phyloP scores from a whole-genome alignment of 148 eudicot species.

The Rhododendron henanense region DNA sequence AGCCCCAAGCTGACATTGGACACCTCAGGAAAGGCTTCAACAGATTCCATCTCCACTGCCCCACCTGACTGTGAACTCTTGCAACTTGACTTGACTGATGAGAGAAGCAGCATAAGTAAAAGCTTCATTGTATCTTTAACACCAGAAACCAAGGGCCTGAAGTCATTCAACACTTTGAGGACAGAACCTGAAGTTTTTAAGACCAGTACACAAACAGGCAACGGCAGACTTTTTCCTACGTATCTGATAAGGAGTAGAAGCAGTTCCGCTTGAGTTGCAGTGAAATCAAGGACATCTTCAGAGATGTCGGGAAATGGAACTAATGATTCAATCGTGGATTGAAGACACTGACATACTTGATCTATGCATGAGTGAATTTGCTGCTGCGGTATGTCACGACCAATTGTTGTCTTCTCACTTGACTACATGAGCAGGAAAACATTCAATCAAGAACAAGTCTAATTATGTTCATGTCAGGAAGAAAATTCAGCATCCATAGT shows the following conservation, averaged over 20 bases:
- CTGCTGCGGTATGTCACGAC: slow-evolving; percentile 44
- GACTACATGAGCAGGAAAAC: slow-evolving; percentile 41
- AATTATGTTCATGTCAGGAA: background rate
- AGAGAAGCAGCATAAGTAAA: slow-evolving; percentile 51
- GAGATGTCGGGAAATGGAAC: slow-evolving; percentile 46
- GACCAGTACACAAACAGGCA: slow-evolving; percentile 37
- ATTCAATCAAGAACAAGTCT: background rate
- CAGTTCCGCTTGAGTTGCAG: slow-evolving; percentile 66
- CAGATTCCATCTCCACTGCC: slow-evolving; percentile 28
- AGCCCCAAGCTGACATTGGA: slow-evolving; percentile 61
- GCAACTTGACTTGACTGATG: slow-evolving; percentile 34
- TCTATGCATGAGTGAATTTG: slow-evolving; percentile 48
- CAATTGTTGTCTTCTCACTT: slow-evolving; percentile 21
- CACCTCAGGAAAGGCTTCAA: slow-evolving; percentile 40
- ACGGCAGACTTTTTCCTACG: slow-evolving; percentile 29
- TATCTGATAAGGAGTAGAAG: slow-evolving; percentile 56
- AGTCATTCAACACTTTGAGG: slow-evolving; percentile 59
- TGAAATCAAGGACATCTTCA: slow-evolving; percentile 49
- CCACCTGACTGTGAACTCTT: slow-evolving; percentile 22
- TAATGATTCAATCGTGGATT: slow-evolving; percentile 41
- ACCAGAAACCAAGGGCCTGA: slow-evolving; percentile 33
- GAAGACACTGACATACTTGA: slow-evolving; percentile 46
- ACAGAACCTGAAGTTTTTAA: slow-evolving; percentile 56
- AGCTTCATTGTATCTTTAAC: slow-evolving; percentile 42
- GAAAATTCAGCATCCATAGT: slow-evolving; percentile 4